Base-by-base conservation (phyloP, 2,329 filamentous ascomycete species). In the Phialophora expanda region DNA sequence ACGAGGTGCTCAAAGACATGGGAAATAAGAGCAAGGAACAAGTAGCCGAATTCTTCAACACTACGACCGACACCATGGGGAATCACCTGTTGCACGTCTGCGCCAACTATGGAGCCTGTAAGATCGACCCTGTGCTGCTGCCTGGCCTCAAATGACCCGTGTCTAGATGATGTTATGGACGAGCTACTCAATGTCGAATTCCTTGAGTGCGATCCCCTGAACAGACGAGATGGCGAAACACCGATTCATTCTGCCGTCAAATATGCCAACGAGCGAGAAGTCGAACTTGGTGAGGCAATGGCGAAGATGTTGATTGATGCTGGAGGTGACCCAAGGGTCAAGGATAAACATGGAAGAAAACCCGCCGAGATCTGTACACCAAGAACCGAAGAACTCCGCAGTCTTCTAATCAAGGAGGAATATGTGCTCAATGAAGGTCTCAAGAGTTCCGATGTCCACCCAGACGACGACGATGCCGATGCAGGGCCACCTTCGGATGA, bases 61-160 rank as follows among this genome's bases (percentile, higher is more conserved):
- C 87, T 56, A 91, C 93, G 58, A 90, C 87, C 54, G 93, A 95
- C 73, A 88, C 93, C 11, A 84, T 97, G 80, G 95, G 95, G 59
- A 93, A 94, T 79, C 87, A 94, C 76, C 87, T 93, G 34, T 88
- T 97, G 77, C 95, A 98, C 79, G 87, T 97, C 73, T 95, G 93
- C 57, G 94, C 94, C 34, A 84, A 87, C 32, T 89, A 88, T 71
- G 95, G 95, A 73, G 92, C 93, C 80, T 97, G 91, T 94, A 82
- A 73, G 89, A 7, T 22, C 32, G 24, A 44, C n/a, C 22, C 46
- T 4, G 12, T 44, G 24, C 54, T n/a, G 30, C 24, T 46, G 34
- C 28, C 32, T 41, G 48, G 46, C 9, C 57, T 48, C 11, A 30
- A 56, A 30, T 58, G 58, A 64, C 57, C 30, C 58, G 17, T 38